Evolutionary conservation across 2,329 filamentous ascomycete genomes (phyloP).

Genomic region (Calonectria ilicicola): DNA sequence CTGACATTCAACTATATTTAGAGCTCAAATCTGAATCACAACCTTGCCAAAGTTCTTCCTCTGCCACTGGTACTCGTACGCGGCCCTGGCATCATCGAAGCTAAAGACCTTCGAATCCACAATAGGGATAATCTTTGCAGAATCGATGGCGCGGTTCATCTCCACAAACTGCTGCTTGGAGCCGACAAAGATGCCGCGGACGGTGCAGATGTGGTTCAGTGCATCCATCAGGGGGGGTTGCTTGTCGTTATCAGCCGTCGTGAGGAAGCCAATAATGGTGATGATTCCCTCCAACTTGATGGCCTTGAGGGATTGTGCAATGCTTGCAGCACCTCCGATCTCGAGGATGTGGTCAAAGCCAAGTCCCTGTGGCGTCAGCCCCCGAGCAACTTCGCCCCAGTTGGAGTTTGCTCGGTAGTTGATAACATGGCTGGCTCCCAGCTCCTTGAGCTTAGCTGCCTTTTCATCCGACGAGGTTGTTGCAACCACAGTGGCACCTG

Average conservation of each 20-base stretch:
- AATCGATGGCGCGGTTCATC: constrained; percentile 11
- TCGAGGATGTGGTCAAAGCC: constrained; percentile 69
- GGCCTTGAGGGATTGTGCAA: constrained; percentile 53
- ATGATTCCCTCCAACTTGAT: constrained; percentile 54
- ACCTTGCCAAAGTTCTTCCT: constrained; percentile 12
- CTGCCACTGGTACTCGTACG: constrained; percentile 8
- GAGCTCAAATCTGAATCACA: neutral
- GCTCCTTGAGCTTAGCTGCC: constrained; percentile 59
- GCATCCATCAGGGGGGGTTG: neutral
- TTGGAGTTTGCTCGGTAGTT: constrained; percentile 65
- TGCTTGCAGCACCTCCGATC: constrained; percentile 65
- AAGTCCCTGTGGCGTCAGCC: constrained; percentile 55
- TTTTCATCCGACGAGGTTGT: constrained; percentile 66
- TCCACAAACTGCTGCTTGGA: constrained; percentile 9
- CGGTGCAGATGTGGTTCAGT: neutral
- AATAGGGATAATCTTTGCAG: constrained; percentile 8
- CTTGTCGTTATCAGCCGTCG: neutral
- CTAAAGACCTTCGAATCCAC: constrained; percentile 4
- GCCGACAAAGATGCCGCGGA: constrained; percentile 18
- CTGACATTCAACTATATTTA: too few species aligned
- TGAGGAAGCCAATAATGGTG: constrained; percentile 31
- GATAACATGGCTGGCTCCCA: constrained; percentile 67
- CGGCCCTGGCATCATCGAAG: neutral
- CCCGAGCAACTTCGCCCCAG: constrained; percentile 66
- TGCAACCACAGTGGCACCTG: constrained; percentile 67